Base-by-base conservation (phyloP, 2,329 filamentous ascomycete species). In the Chaetomiaceae sp. region DNA sequence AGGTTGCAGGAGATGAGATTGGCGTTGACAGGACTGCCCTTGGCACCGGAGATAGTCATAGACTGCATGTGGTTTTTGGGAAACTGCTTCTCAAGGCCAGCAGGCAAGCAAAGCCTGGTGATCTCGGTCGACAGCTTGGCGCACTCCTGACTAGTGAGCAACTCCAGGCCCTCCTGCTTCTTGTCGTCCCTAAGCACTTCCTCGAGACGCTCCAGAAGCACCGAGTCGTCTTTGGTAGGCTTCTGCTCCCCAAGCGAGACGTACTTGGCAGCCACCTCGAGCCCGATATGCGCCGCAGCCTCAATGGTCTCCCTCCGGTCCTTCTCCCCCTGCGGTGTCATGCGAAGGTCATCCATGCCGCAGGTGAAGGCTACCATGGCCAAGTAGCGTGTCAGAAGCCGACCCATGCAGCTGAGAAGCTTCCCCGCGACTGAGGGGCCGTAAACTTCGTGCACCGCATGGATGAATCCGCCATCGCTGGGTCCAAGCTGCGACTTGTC, bases 31-130 rank as follows among this genome's bases (percentile, higher is more conserved):
- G 79, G 74, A 45, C 81, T 86, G 63, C 93, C 93, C 70, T 98
- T 98, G 42, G 93, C 93, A 65, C 93, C 93, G 47, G 93, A 96
- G 12, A 84, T 86, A 18, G 93, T 98, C 93, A 98, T 98, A 55
- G 87, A 82, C 73, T 98, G 93, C 91, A 98, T 98, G 68, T 97
- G 91, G 62, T 98, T 98, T 62, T 84, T 85, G 1, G 93, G 93
- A 67, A 98, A 98, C 7, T 86, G 80, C 68, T 97, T 98, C 59
- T 87, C 82, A 22, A 98, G 78, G 34, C 87, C 88, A 17, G 72
- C 68, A 0, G 93, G 93, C 55, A 98, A 75, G 66, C 89, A 95
- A 2, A 79, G 78, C 38, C 74, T 74, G 9, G 90, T 95, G 36
- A 97, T 83, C 1, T 74, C 78, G 14, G 86, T 83, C 4, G 91